Evolutionary conservation across 164 flowering plant species (phyloP).

Genomic region (Dillenia turbinata): DNA sequence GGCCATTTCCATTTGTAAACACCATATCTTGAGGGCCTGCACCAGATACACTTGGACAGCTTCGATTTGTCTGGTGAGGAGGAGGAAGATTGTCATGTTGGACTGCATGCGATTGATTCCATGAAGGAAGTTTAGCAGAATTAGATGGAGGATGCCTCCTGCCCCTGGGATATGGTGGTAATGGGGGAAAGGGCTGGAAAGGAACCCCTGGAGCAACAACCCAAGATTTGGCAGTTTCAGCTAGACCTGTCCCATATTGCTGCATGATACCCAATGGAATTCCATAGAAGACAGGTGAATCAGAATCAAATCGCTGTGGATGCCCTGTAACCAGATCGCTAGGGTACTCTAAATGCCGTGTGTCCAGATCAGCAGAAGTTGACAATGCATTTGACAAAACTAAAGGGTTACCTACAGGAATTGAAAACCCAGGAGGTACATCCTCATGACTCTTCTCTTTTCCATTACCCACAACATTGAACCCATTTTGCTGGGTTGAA

Average conservation of each 20-base stretch:
- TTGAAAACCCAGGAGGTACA: constrained; percentile 26
- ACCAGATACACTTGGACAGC: constrained; percentile 25
- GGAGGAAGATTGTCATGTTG: constrained; percentile 13
- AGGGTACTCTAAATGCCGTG: constrained; percentile 14
- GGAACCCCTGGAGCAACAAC: constrained; percentile 61
- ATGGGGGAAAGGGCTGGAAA: constrained; percentile 85
- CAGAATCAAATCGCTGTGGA: constrained; percentile 47
- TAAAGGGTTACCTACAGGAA: constrained; percentile 18
- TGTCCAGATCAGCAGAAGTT: constrained; percentile 3
- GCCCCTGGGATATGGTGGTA: constrained; percentile 55
- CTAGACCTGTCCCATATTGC: constrained; percentile 44
- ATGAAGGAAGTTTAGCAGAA: constrained; percentile 7
- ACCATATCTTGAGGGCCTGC: constrained; percentile 15
- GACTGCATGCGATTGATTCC: constrained; percentile 15
- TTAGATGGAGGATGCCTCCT: constrained; percentile 12
- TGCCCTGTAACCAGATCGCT: constrained; percentile 35
- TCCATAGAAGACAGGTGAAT: constrained; percentile 71
- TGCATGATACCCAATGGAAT: constrained; percentile 51
- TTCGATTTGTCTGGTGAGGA: constrained; percentile 13
- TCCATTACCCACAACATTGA: constrained; percentile 10
- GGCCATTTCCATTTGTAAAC: constrained; percentile 17
- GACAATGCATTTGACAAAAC: constrained; percentile 24
- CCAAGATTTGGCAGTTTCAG: constrained; percentile 44
- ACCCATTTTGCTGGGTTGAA: constrained; percentile 10
- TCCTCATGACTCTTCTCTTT: constrained; percentile 15